Evolutionary conservation across 305 asterid genomes (phyloP).

Genomic region (Fraxinus baroniana): DNA sequence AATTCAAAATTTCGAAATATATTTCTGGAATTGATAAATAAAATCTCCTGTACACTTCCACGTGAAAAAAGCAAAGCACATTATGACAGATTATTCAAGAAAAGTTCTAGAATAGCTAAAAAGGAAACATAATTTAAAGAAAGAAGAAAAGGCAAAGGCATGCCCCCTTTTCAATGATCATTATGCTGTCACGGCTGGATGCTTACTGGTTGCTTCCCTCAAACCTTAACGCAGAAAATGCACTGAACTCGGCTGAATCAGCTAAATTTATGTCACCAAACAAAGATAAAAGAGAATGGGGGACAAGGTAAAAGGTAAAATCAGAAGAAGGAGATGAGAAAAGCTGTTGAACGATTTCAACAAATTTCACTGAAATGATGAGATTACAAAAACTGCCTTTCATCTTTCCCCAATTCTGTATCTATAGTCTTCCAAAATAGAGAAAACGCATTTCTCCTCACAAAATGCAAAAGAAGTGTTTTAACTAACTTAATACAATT

Average conservation of each 20-base stretch:
- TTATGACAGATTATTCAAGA: conserved; percentile 16
- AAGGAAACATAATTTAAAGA: conserved; percentile 18
- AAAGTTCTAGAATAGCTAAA: conserved; percentile 17
- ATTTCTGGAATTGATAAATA: conserved; percentile 14
- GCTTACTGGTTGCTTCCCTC: neutral
- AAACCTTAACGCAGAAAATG: neutral
- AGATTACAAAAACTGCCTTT: neutral
- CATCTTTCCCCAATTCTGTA: neutral
- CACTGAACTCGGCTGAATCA: neutral
- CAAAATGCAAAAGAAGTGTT: neutral
- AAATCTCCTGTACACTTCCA: conserved; percentile 1
- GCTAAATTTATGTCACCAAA: neutral
- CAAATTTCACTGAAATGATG: neutral
- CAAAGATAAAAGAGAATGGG: neutral
- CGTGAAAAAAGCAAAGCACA: conserved; percentile 26
- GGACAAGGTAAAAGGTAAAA: neutral
- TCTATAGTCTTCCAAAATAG: neutral
- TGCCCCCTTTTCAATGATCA: conserved; percentile 20
- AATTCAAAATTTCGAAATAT: neutral
- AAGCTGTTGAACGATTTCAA: neutral
- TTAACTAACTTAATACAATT: neutral
- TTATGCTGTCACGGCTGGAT: neutral
- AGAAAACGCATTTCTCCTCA: neutral
- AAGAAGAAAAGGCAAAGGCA: conserved; percentile 24
- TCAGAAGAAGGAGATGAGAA: neutral